Conservation (phyloP, 768 basidiomycete species). For the Trametes cinnabarina region DNA sequence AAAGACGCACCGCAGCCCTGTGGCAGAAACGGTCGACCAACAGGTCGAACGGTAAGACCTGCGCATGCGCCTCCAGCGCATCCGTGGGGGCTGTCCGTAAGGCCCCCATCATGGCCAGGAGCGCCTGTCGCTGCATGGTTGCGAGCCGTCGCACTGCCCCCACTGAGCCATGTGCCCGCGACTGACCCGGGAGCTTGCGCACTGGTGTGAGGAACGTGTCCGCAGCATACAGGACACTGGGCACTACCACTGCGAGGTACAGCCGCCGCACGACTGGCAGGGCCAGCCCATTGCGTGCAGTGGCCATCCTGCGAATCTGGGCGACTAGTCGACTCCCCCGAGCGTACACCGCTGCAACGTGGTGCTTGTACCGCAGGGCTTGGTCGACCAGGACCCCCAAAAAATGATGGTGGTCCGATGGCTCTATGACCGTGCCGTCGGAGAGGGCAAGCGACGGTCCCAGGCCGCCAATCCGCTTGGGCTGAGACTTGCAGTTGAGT, state of each 20-base stretch:
- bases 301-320: constrained; percentile 24
- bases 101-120: constrained; percentile 24
- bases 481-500: neutral
- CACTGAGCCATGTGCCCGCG: neutral
- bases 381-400: constrained; percentile 34
- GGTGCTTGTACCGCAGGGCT: constrained; percentile 27
- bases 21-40: constrained; percentile 17
- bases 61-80: constrained; percentile 21
- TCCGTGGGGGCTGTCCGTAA: constrained; percentile 25
- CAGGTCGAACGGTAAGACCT: constrained; percentile 21
- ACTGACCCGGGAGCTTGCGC: neutral
- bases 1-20: constrained; percentile 15
- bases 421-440: constrained; percentile 18
- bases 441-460: constrained; percentile 15
- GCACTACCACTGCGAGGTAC: constrained; percentile 29
- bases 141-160: constrained; percentile 13
- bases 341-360: constrained; percentile 15
- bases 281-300: constrained; percentile 21
- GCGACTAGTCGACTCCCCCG: constrained; percentile 26
- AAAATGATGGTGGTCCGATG: constrained; percentile 21
- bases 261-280: constrained; percentile 20
- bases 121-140: constrained; percentile 24
- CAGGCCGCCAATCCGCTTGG: neutral
- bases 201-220: constrained; percentile 5
- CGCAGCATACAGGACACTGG: constrained; percentile 33